phyloP scores from a whole-genome alignment of 768 basidiomycete genomes.

The Collybia sp. region DNA sequence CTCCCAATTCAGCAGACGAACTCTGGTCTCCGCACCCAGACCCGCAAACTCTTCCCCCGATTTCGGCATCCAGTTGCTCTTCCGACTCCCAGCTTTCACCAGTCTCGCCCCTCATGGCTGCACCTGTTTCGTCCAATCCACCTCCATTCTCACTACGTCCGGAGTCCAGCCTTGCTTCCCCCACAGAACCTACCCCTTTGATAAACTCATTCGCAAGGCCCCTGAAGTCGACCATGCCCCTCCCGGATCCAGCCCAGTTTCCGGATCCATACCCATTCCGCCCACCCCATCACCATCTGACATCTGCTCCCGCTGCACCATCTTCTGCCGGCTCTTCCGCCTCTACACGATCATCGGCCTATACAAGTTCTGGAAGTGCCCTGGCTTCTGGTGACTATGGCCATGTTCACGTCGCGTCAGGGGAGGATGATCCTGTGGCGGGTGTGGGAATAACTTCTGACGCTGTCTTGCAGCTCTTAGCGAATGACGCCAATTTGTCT shows the following conservation, averaged over 20 bases:
- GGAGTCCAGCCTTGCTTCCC: slow-evolving; percentile 32
- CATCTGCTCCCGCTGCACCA: slow-evolving; percentile 48
- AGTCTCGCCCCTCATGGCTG: no score
- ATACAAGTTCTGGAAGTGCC: slow-evolving; percentile 67
- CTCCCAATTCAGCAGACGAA: slow-evolving; percentile 2
- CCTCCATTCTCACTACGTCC: slow-evolving; percentile 32
- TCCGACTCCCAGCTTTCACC: slow-evolving; percentile 5
- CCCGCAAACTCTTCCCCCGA: slow-evolving; percentile 4
- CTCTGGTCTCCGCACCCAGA: slow-evolving; percentile 16
- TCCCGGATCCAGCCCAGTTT: slow-evolving; percentile 64
- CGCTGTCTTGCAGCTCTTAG: slow-evolving; percentile 56
- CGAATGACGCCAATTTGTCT: slow-evolving; percentile 42
- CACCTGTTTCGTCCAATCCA: slow-evolving; percentile 19
- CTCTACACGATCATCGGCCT: slow-evolving; percentile 74
- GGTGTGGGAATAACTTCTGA: slow-evolving; percentile 64
- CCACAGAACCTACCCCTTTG: slow-evolving; percentile 7
- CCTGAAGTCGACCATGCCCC: slow-evolving; percentile 32
- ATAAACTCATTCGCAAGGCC: slow-evolving; percentile 33
- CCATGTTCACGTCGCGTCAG: slow-evolving; percentile 62
- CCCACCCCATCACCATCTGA: slow-evolving; percentile 41
- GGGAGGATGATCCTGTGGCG: slow-evolving; percentile 49
- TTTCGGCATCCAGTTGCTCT: slow-evolving; percentile 1
- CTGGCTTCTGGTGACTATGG: slow-evolving; percentile 56
- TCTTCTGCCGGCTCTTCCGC: slow-evolving; percentile 68
- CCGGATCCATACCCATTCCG: slow-evolving; percentile 72